These are phyloP conservation scores for Russula earlei DNA, from an alignment of 768 basidiomycete genomes.

Conservation along the genomic window DNA sequence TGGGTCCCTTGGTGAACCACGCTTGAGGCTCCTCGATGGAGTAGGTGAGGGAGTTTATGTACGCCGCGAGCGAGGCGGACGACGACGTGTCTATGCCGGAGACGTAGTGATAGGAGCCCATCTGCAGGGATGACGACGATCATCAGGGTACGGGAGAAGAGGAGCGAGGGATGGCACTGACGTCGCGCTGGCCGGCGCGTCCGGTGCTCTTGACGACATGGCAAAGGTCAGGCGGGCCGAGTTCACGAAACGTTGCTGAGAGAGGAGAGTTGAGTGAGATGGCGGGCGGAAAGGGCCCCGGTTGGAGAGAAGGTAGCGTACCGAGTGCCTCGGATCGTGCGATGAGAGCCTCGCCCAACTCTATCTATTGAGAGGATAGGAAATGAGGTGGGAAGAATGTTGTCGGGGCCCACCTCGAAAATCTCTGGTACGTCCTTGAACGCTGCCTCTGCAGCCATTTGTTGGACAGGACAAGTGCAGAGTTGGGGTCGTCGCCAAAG, in stretches of 20 bases:
- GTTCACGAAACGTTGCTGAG: slow-evolving; percentile 88
- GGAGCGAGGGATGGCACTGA: slow-evolving; percentile 32
- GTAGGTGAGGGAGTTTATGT: slow-evolving; percentile 97
- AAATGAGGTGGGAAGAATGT: background rate
- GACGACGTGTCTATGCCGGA: slow-evolving; percentile 99
- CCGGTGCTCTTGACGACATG: slow-evolving; percentile 92
- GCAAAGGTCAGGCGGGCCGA: slow-evolving; percentile 94
- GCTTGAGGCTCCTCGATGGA: slow-evolving; percentile 82
- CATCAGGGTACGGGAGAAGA: too few relatives aligned
- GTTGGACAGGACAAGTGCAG: too few relatives aligned
- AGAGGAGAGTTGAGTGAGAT: slow-evolving; percentile 15
- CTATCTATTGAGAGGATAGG: slow-evolving; percentile 42
- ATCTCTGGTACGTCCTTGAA: slow-evolving; percentile 95
- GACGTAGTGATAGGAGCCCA: slow-evolving; percentile 94
- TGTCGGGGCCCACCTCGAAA: slow-evolving; percentile 61
- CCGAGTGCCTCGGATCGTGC: slow-evolving; percentile 89
- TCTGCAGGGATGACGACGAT: slow-evolving; percentile 32
- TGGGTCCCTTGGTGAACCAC: slow-evolving; percentile 81
- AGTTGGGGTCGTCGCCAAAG: too few relatives aligned
- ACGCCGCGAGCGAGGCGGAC: slow-evolving; percentile 93
- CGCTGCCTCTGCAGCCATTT: slow-evolving; percentile 58
- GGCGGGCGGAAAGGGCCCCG: background rate
- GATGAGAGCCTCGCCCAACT: slow-evolving; percentile 81
- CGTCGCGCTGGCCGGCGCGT: slow-evolving; percentile 76
- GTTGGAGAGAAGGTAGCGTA: slow-evolving; percentile 31